phyloP scores from a whole-genome alignment of 495 filamentous ascomycete species.

The Aspergillus ellipticus region DNA sequence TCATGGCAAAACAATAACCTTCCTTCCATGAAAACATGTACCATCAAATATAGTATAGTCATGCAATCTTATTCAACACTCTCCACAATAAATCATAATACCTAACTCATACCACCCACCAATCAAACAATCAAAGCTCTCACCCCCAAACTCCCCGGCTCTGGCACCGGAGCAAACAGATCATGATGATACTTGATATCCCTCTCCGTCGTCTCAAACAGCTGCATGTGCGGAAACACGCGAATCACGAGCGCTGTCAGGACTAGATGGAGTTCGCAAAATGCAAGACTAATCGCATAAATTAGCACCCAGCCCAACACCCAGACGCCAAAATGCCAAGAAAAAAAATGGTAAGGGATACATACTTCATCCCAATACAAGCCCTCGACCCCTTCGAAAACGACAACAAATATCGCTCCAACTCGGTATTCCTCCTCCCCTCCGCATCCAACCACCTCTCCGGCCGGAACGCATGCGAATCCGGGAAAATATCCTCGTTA shows the following conservation, averaged over 20 bases:
- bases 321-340: too few species aligned
- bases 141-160: constrained; percentile 58
- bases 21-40: too few species aligned
- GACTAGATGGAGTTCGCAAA: not conserved
- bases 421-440: constrained; percentile 25
- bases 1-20: too few species aligned
- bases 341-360: not conserved
- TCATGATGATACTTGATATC: constrained; percentile 2
- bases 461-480: constrained; percentile 41
- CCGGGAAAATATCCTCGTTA: constrained; percentile 32
- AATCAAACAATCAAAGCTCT: constrained; percentile 32
- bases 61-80: too few species aligned
- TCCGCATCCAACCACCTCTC: constrained; percentile 38
- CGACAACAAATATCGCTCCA: constrained; percentile 18
- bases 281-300: not conserved
- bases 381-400: constrained; percentile 36
- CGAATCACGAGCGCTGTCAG: not conserved
- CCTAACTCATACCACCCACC: too few species aligned
- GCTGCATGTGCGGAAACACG: not conserved
- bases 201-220: not conserved
- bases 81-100: too few species aligned
- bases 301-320: not conserved
- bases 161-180: not conserved
- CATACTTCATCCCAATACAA: constrained; percentile 42
- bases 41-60: too few species aligned